These are phyloP conservation scores for Cutaneotrichosporon sp. DNA, from an alignment of 1,284 basidiomycete genomes.

Conservation along the genomic window DNA sequence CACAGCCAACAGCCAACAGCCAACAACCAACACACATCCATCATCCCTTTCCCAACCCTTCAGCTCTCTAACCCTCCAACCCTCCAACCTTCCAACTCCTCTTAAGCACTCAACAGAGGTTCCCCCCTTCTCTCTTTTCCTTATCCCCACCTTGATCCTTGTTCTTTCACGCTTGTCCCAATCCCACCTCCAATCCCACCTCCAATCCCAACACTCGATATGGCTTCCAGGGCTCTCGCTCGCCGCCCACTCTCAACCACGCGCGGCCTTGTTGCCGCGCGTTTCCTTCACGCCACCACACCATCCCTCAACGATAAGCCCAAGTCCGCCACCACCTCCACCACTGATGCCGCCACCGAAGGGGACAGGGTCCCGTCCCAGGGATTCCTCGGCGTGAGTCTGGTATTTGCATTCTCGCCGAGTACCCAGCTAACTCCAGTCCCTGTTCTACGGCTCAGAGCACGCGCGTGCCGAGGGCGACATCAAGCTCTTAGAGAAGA, in stretches of 20 bases:
- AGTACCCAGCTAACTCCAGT: constrained; percentile 41
- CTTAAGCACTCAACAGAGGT: background rate
- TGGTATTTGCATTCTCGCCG: background rate
- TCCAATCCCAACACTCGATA: background rate
- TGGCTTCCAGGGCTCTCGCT: constrained; percentile 12
- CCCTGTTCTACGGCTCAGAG: constrained; percentile 71
- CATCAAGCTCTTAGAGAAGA: constrained; percentile 55
- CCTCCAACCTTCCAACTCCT: background rate
- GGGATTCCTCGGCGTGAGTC: constrained; percentile 14
- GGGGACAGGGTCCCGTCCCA: background rate
- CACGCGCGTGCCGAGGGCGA: constrained; percentile 81
- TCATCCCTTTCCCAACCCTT: background rate
- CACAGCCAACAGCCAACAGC: no score
- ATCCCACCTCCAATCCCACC: background rate
- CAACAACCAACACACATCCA: no score
- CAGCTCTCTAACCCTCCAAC: background rate
- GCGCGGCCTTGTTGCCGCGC: constrained; percentile 6
- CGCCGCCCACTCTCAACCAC: constrained; percentile 1
- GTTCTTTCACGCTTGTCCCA: background rate
- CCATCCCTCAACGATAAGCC: constrained; percentile 1
- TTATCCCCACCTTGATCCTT: background rate
- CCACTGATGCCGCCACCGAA: background rate
- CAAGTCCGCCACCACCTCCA: background rate
- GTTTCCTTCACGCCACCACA: constrained; percentile 17
- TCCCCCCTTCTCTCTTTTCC: background rate